Conservation (phyloP, 192 early-diverging fungal genomes). For the Podila clonocystis region DNA sequence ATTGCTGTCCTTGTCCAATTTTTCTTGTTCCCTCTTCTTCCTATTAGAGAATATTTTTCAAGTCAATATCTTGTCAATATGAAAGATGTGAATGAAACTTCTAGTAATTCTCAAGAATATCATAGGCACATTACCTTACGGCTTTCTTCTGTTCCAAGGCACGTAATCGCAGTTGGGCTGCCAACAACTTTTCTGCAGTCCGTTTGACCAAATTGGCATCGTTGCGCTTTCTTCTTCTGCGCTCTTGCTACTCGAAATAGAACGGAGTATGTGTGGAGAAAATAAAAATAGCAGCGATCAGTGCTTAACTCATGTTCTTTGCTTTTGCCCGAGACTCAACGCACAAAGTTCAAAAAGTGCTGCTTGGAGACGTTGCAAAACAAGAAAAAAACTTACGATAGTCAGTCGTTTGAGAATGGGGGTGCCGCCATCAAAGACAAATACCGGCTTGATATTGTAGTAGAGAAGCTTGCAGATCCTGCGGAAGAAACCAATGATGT, state of each 20-base stretch:
- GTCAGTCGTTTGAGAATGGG: conserved; percentile 87
- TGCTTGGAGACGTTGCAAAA: not conserved
- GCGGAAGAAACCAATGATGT: conserved; percentile 93
- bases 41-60: not conserved
- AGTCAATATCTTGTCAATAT: no score
- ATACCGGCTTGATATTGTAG: conserved; percentile 90
- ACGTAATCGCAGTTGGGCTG: conserved; percentile 78
- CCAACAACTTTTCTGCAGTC: conserved; percentile 87
- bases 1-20: conserved; percentile 50
- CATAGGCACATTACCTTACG: conserved; percentile 31
- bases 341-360: not conserved
- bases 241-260: conserved; percentile 47
- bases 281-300: not conserved
- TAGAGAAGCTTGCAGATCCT: conserved; percentile 94
- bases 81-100: not conserved
- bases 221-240: conserved; percentile 61
- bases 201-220: conserved; percentile 65
- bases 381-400: conserved; percentile 60
- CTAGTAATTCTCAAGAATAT: no score
- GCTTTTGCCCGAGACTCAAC: not conserved
- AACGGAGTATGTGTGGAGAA: not conserved
- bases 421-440: conserved; percentile 96
- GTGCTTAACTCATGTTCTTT: no score
- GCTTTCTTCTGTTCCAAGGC: conserved; percentile 62
- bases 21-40: conserved; percentile 47